Evolutionary conservation across 1,139 yeast genomes (phyloP).

Genomic region (Zygoascus sp.): DNA sequence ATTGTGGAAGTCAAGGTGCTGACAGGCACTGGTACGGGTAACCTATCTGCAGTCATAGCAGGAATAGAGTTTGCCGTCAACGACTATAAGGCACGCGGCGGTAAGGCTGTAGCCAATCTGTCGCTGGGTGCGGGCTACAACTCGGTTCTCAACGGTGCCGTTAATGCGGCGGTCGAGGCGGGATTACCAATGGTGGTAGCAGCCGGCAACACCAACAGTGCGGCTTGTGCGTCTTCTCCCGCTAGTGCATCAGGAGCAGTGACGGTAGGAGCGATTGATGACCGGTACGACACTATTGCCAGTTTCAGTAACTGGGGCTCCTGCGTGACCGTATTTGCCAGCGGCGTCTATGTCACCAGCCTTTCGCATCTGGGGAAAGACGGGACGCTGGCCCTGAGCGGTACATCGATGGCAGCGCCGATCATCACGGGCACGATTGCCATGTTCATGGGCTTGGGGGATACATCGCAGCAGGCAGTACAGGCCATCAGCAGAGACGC

Average conservation of each 20-base stretch:
- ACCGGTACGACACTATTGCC: slow-evolving; percentile 62
- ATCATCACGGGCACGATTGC: slow-evolving; percentile 72
- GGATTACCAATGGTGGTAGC: slow-evolving; percentile 82
- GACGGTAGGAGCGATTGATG: slow-evolving; percentile 89
- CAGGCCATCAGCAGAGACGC: slow-evolving; percentile 23
- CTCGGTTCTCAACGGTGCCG: slow-evolving; percentile 63
- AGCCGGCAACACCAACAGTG: slow-evolving; percentile 76
- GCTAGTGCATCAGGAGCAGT: slow-evolving; percentile 69
- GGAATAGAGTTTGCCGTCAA: slow-evolving; percentile 77
- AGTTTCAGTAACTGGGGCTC: slow-evolving; percentile 83
- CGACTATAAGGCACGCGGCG: slow-evolving; percentile 46
- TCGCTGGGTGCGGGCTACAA: slow-evolving; percentile 75
- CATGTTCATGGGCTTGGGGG: slow-evolving; percentile 56
- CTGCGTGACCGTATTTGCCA: slow-evolving; percentile 82
- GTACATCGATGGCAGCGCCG: slow-evolving; percentile 93
- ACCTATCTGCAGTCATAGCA: slow-evolving; percentile 54
- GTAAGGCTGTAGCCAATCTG: slow-evolving; percentile 66
- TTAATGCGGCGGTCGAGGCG: slow-evolving; percentile 63
- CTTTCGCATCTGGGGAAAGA: slow-evolving; percentile 24
- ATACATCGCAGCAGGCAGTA: slow-evolving; percentile 35
- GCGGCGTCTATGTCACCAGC: slow-evolving; percentile 60
- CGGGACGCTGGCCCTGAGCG: slow-evolving; percentile 48
- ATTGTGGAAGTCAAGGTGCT: slow-evolving; percentile 73
- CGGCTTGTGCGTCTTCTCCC: slow-evolving; percentile 80
- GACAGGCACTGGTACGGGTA: slow-evolving; percentile 61